Evolutionary conservation across 2,329 filamentous ascomycete species (phyloP).

Genomic region (Sporothrix inflata): DNA sequence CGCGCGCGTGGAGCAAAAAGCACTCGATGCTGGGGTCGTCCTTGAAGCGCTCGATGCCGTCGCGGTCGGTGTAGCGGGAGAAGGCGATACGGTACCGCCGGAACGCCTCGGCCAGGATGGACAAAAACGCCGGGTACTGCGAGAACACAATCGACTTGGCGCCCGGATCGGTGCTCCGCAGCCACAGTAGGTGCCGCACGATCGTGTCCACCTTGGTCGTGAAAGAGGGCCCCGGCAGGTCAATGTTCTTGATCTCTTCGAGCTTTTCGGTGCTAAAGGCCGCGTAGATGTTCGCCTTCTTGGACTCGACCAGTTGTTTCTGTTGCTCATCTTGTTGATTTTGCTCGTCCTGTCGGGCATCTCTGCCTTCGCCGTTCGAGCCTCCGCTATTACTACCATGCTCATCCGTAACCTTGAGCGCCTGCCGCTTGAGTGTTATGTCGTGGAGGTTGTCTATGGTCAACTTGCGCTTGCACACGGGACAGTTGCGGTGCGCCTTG

Average conservation of each 20-base stretch:
- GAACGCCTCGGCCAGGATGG: constrained; percentile 73
- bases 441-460: constrained; percentile 73
- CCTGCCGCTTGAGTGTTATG: constrained; percentile 79
- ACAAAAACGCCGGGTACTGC: constrained; percentile 77
- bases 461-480: constrained; percentile 77
- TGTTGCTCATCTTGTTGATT: constrained; percentile 25
- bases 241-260: constrained; percentile 78
- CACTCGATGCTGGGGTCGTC: constrained; percentile 74
- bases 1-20: constrained; percentile 86
- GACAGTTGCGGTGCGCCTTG: constrained; percentile 73
- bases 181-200: constrained; percentile 80
- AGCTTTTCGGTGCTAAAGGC: constrained; percentile 73
- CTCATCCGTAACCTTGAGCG: constrained; percentile 64
- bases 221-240: constrained; percentile 73
- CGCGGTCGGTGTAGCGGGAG: constrained; percentile 67
- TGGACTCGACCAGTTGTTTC: constrained; percentile 35
- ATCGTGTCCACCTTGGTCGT: constrained; percentile 90
- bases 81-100: constrained; percentile 71
- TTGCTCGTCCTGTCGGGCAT: neutral
- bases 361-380: neutral
- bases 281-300: constrained; percentile 68
- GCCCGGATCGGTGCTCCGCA: constrained; percentile 80
- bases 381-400: constrained; percentile 28
- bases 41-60: constrained; percentile 77
- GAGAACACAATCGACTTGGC: constrained; percentile 95